phyloP scores from a whole-genome alignment of 306 rosid genomes.

The Quercus suber region DNA sequence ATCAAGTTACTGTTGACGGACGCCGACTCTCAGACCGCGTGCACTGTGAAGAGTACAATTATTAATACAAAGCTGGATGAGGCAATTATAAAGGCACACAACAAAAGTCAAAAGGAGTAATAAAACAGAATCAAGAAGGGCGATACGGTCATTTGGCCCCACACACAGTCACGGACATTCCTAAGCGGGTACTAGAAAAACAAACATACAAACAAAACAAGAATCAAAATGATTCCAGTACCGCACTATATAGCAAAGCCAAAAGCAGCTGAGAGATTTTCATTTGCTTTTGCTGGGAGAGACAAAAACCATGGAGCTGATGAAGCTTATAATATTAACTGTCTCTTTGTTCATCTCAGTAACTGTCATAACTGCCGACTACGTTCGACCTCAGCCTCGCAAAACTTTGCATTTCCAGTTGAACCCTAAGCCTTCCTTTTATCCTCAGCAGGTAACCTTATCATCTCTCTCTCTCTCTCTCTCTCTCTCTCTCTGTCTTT shows the following conservation, averaged over 20 bases:
- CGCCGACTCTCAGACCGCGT: too few relatives aligned
- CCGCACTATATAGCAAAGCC: neutral
- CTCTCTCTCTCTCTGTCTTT: too few relatives aligned
- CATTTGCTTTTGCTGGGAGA: neutral
- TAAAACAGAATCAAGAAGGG: neutral
- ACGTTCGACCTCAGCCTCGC: conserved; percentile 81
- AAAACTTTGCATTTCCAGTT: conserved; percentile 60
- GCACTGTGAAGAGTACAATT: too few relatives aligned
- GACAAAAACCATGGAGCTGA: conserved; percentile 35
- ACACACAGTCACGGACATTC: neutral
- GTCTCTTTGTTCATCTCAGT: conserved; percentile 26
- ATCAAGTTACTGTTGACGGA: too few relatives aligned
- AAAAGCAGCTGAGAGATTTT: neutral
- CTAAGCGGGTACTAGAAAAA: neutral
- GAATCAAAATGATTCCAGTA: too few relatives aligned
- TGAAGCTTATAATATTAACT: conserved; percentile 22
- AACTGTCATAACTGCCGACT: conserved; percentile 35
- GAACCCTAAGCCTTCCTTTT: conserved; percentile 40
- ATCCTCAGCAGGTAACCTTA: conserved; percentile 67
- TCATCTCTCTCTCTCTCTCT: neutral
- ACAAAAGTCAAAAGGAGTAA: too few relatives aligned
- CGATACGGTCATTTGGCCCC: neutral
- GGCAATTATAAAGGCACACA: too few relatives aligned
- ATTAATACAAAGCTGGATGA: too few relatives aligned
- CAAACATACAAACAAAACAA: too few relatives aligned